phyloP scores from a whole-genome alignment of 1,139 yeast genomes.

The Arxiozyma slooffiae region DNA sequence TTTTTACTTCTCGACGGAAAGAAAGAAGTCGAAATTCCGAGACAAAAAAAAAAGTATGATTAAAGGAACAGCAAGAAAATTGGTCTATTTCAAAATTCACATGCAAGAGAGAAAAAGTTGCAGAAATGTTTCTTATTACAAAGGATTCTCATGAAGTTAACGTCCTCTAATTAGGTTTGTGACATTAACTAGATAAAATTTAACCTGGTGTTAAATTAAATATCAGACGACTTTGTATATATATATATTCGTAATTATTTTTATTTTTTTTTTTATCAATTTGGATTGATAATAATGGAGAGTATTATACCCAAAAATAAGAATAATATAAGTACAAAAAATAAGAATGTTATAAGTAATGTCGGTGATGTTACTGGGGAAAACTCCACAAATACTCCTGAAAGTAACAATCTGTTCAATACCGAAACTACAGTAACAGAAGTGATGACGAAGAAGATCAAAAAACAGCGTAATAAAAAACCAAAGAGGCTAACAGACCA shows the following conservation, averaged over 20 bases:
- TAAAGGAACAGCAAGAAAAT: too few species aligned
- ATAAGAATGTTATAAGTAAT: neutral
- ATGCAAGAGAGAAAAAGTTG: neutral
- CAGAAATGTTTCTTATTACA: too few species aligned
- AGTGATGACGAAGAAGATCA: constrained; percentile 8
- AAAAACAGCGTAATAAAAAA: constrained; percentile 17
- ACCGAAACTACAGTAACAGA: neutral
- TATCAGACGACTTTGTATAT: too few species aligned
- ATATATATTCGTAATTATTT: too few species aligned
- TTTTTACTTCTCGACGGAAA: too few species aligned
- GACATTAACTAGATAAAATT: neutral
- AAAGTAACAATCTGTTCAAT: neutral
- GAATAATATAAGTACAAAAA: neutral
- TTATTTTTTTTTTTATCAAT: too few species aligned
- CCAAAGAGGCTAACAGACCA: constrained; percentile 28
- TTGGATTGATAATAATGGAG: neutral
- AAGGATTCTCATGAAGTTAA: too few species aligned
- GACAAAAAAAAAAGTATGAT: too few species aligned
- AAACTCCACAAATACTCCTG: neutral
- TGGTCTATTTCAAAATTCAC: neutral
- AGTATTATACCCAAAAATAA: neutral
- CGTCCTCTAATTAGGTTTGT: neutral
- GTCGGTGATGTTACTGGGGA: neutral
- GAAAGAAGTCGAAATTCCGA: neutral
- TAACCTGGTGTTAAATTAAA: too few species aligned